Evolutionary conservation across 2,329 filamentous ascomycete genomes (phyloP), one percentile per base, ranked within the genome.

Genomic region (Keithomyces neogunnii): DNA sequence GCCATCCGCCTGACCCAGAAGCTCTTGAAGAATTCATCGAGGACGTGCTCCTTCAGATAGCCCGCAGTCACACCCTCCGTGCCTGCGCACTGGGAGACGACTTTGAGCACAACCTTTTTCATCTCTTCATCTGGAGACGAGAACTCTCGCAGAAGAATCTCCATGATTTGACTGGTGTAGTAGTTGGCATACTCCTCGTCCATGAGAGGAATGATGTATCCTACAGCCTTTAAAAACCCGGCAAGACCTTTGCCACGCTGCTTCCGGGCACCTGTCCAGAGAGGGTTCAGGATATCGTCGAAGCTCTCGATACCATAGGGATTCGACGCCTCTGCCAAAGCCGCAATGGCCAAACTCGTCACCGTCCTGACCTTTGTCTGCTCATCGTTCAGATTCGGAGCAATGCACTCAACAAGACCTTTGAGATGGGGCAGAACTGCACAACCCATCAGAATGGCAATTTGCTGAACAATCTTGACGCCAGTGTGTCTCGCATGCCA

Each of bases 131-230:
- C 93, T 0, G 93, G 93, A 1, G 92, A 96, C 5, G 90, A 88
- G 63, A 99, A 99, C 66, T 99, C 93, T 62, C 93, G 84, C 32
- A 97, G 81, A 11, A 99, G 74, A 62, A 97, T 97, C 69, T 97
- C 93, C 92, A 99, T 97, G 62, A 99, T 96, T 69, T 99, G 91
- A 59, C 85, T 89, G 7, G 93, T 97, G 65, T 99, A 99, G 73
- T 99, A 99, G 67, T 96, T 97, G 70, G 93, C 92, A 67, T 96
- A 97, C 65, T 99, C 93, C 70, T 99, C 93, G 72, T 99, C 93
- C 93, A 99, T 99, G 49, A 99, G 80, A 4, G 93, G 93, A 56
- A 99, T 97, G 64, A 99, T 96, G 67, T 93, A 97, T 30, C 93
- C 93, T 43, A 99, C 92, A 45, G 93, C 93, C 72, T 99, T 99